These are phyloP conservation scores for Trichosporon ovoides DNA, from an alignment of 1,284 basidiomycete genomes.

Conservation along the genomic window DNA sequence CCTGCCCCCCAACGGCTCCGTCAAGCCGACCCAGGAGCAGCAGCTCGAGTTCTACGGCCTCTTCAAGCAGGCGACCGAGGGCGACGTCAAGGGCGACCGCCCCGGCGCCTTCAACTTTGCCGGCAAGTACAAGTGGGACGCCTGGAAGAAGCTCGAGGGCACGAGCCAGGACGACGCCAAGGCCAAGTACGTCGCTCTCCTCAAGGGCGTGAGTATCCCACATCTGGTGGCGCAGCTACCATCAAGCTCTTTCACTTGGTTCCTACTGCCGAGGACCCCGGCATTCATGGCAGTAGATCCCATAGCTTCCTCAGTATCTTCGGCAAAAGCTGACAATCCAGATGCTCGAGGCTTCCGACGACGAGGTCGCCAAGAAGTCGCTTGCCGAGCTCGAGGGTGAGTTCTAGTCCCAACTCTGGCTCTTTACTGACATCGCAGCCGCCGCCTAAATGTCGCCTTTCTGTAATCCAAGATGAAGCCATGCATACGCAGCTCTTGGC, in stretches of 20 bases:
- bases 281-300: too few species aligned
- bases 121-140: slow-evolving; percentile 57
- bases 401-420: slow-evolving; percentile 6
- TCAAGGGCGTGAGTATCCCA: slow-evolving; percentile 58
- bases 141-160: slow-evolving; percentile 75
- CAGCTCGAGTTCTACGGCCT: slow-evolving; percentile 87
- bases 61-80: slow-evolving; percentile 83
- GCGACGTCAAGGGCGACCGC: slow-evolving; percentile 49
- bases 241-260: too few species aligned
- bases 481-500: not conserved
- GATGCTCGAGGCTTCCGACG: slow-evolving; percentile 56
- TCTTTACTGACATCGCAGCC: slow-evolving; percentile 6
- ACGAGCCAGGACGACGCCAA: slow-evolving; percentile 65
- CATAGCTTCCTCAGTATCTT: too few species aligned
- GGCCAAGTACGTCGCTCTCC: slow-evolving; percentile 65
- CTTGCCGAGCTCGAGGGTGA: slow-evolving; percentile 59
- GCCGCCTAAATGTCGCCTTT: slow-evolving; percentile 10
- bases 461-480: not conserved
- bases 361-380: slow-evolving; percentile 58
- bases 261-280: too few species aligned
- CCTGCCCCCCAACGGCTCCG: slow-evolving; percentile 74
- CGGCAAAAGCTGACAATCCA: slow-evolving; percentile 41
- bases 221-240: slow-evolving; percentile 1
- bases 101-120: slow-evolving; percentile 49
- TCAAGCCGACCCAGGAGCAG: slow-evolving; percentile 68